Conservation (phyloP, 306 rosid species). For the Sophora flavescens region DNA sequence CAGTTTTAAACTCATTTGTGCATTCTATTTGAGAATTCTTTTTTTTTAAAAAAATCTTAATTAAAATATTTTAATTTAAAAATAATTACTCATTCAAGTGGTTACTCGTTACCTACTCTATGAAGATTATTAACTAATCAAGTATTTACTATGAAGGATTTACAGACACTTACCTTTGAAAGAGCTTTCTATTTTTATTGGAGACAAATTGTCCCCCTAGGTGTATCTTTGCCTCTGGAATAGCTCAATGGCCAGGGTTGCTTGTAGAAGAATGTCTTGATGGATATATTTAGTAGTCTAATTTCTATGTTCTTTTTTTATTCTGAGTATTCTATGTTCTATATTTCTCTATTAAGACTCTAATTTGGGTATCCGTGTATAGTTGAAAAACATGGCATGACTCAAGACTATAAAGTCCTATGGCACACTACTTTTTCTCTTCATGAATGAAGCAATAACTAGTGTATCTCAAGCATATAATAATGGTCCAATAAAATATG, state of each 20-base stretch:
- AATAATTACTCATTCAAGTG: not conserved
- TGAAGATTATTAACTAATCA: slow-evolving; percentile 7
- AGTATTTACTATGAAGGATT: not conserved
- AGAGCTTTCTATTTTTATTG: not conserved
- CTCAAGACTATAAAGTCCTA: slow-evolving; percentile 10
- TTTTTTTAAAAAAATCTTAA: not conserved
- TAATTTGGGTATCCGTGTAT: not conserved
- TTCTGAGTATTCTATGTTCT: not conserved
- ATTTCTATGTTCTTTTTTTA: not conserved
- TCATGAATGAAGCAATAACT: slow-evolving; percentile 34
- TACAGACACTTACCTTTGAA: not conserved
- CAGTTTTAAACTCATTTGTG: not conserved
- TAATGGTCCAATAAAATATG: slow-evolving; percentile 46
- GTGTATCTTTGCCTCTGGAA: not conserved
- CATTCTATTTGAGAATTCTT: not conserved
- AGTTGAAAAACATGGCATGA: not conserved
- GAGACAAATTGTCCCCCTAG: not conserved
- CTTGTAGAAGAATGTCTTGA: not conserved
- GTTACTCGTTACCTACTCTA: not conserved
- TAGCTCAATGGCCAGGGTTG: slow-evolving; percentile 24
- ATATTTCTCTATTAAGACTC: slow-evolving; percentile 4
- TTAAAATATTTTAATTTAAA: not conserved
- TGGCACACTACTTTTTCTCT: slow-evolving; percentile 27
- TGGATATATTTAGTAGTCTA: not conserved
- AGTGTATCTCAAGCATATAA: slow-evolving; percentile 45